Percentiles rank a stretch among this genome's conserved stretches.
Evolutionary conservation across 2,329 filamentous ascomycete genomes (phyloP).

Genomic region (Cytospora piceae): DNA sequence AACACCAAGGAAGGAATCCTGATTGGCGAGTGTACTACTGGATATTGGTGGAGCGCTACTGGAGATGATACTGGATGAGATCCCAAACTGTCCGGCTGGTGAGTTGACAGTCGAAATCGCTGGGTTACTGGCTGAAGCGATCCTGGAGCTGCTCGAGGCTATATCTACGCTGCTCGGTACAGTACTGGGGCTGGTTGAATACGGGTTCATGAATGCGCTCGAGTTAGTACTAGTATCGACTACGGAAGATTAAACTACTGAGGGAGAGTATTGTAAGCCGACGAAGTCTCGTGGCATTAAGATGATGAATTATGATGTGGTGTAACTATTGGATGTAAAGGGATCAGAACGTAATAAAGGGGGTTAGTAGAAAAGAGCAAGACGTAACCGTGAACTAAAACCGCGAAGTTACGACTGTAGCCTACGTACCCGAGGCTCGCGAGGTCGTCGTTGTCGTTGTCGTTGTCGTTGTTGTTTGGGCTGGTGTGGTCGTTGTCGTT

Average conservation of each 20-base stretch:
- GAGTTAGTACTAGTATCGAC: background rate
- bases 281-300: background rate
- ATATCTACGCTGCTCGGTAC: background rate
- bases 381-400: background rate
- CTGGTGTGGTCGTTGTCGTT: too few relatives aligned
- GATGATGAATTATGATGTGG: background rate
- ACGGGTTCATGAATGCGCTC: background rate
- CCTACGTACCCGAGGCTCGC: background rate
- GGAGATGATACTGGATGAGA: background rate
- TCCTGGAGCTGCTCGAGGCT: background rate
- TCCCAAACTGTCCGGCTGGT: background rate
- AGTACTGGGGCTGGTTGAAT: background rate
- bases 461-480: background rate
- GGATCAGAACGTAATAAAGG: background rate
- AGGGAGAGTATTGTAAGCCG: background rate
- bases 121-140: background rate
- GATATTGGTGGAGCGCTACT: background rate
- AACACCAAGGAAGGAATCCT: background rate
- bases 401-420: background rate
- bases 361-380: background rate
- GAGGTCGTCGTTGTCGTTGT: background rate
- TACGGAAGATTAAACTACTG: background rate
- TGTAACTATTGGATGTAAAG: background rate
- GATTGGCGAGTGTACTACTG: background rate
- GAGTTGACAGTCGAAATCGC: background rate